Evolutionary conservation across 1,139 yeast genomes (phyloP).

Genomic region (Sugiyamaella castrensis): DNA sequence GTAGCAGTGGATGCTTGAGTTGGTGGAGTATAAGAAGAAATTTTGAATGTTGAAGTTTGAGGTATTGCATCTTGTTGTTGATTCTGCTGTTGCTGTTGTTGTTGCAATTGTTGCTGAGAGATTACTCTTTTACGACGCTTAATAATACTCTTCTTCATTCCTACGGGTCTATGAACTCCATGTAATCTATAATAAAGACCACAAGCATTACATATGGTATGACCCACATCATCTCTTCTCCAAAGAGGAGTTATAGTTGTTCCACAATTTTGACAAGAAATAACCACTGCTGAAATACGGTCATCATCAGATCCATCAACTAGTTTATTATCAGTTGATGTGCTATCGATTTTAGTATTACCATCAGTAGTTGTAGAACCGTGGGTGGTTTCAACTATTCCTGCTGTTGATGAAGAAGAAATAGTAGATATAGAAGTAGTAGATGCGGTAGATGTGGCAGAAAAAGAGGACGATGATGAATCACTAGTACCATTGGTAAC

Average conservation of each 20-base stretch:
- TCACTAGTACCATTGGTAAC: neutral
- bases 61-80: neutral
- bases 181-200: slow-evolving; percentile 77
- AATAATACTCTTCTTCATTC: slow-evolving; percentile 68
- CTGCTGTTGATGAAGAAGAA: slow-evolving; percentile 9
- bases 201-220: slow-evolving; percentile 85
- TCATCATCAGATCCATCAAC: slow-evolving; percentile 7
- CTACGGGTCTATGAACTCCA: slow-evolving; percentile 74
- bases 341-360: neutral
- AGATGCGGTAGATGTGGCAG: neutral
- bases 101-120: slow-evolving; percentile 3
- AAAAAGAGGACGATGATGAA: neutral
- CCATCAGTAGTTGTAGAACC: neutral
- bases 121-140: slow-evolving; percentile 63
- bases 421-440: neutral
- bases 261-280: slow-evolving; percentile 78
- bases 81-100: neutral
- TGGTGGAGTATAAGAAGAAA: neutral
- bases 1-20: neutral
- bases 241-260: slow-evolving; percentile 85
- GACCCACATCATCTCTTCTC: slow-evolving; percentile 79
- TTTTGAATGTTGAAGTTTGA: neutral
- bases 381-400: neutral
- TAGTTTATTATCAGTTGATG: neutral
- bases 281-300: slow-evolving; percentile 38